A percentile compares a stretch with the other conserved stretches of the same genome.
Conservation (phyloP, 1,139 yeast genomes). For the Hyphopichia buzzinii region DNA sequence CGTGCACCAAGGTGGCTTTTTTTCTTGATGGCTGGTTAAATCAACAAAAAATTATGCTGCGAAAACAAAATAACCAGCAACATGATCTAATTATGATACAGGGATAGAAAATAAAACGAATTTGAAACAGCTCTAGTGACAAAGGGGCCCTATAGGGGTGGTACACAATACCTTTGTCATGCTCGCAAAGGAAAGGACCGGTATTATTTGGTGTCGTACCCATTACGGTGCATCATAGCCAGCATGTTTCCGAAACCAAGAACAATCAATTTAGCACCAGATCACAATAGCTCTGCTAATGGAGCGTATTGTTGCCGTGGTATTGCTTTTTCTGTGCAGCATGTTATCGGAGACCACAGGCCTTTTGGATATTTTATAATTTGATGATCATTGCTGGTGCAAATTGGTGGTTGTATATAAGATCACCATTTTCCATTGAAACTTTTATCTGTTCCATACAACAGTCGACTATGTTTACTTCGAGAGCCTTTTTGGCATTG, state of each 20-base stretch:
- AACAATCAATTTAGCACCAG: neutral
- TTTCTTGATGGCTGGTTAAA: neutral
- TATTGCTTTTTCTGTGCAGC: too few species aligned
- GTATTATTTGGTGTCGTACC: too few species aligned
- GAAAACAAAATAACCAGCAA: neutral
- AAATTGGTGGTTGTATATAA: too few species aligned
- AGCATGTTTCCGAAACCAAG: neutral
- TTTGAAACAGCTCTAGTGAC: too few species aligned
- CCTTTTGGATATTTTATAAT: neutral
- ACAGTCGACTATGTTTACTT: neutral
- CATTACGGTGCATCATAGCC: too few species aligned
- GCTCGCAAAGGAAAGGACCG: neutral
- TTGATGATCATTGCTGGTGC: neutral
- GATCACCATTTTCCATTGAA: too few species aligned
- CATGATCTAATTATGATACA: neutral
- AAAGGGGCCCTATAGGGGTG: neutral
- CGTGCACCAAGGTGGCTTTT: too few species aligned
- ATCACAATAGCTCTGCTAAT: neutral
- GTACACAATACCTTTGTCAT: neutral
- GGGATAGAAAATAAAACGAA: neutral
- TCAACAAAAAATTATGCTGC: neutral
- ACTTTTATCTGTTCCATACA: too few species aligned
- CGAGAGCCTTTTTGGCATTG: neutral
- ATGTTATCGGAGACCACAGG: too few species aligned
- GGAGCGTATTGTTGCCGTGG: neutral